Percentiles rank a stretch among this genome's conserved stretches.
phyloP scores from a whole-genome alignment of 2,329 filamentous ascomycete species.

The Epicoccum sorghinum region DNA sequence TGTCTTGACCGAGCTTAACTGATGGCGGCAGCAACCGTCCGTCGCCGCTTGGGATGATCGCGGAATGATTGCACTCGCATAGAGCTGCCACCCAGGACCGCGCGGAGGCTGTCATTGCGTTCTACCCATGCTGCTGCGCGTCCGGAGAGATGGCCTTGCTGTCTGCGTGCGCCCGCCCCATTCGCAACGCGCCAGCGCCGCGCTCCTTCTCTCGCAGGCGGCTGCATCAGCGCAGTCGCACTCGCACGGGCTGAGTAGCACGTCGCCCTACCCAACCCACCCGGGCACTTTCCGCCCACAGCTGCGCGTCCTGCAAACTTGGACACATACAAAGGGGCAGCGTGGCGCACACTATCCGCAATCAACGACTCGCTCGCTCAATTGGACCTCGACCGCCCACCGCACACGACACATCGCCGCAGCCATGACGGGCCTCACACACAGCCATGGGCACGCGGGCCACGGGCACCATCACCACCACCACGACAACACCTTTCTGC shows the following conservation, averaged over 20 bases:
- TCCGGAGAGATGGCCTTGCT: conserved; percentile 42
- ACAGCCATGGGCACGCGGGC: conserved; percentile 45
- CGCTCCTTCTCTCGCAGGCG: conserved; percentile 15
- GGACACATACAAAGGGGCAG: conserved; percentile 31
- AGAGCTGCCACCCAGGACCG: conserved; percentile 25
- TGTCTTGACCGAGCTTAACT: conserved; percentile 12
- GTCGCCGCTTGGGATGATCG: conserved; percentile 4
- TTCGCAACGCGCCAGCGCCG: conserved; percentile 13
- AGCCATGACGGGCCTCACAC: conserved; percentile 34
- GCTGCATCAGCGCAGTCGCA: conserved; percentile 27
- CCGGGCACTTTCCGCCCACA: conserved; percentile 17
- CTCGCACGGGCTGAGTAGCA: conserved; percentile 22
- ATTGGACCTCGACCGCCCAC: conserved; percentile 42
- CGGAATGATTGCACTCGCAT: conserved; percentile 13
- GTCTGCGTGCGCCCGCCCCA: conserved; percentile 37
- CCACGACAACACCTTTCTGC: conserved; percentile 84
- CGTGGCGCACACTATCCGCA: conserved; percentile 15
- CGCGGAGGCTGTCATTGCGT: conserved; percentile 12
- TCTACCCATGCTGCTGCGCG: conserved; percentile 38
- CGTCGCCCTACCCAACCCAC: conserved; percentile 8
- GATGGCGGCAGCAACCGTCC: conserved; percentile 3
- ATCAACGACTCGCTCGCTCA: conserved; percentile 22
- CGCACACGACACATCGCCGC: conserved; percentile 38
- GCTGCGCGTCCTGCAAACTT: conserved; percentile 42
- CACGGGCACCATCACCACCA: conserved; percentile 74